Conservation (phyloP, 2,329 filamentous ascomycete species). For the Plenodomus lindquistii region DNA sequence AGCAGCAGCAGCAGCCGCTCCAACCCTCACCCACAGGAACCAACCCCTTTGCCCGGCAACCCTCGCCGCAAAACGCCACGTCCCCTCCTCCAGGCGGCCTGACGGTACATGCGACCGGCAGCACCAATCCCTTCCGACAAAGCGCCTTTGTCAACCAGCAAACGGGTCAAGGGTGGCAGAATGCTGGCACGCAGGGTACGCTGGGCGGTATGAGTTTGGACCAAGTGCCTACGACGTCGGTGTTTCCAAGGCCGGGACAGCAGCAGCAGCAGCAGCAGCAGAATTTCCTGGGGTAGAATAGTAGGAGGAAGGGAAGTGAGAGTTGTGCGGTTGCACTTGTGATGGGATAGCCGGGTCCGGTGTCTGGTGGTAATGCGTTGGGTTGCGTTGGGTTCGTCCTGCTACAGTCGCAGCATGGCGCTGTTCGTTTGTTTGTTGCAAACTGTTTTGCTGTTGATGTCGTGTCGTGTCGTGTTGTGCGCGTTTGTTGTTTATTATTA, state of each 20-base stretch:
- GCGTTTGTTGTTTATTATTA: no score
- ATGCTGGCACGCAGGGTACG: conserved; percentile 70
- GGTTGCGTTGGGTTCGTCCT: neutral
- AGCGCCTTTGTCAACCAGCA: conserved; percentile 86
- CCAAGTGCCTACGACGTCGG: conserved; percentile 74
- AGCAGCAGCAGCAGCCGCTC: conserved; percentile 46
- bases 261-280: conserved; percentile 27
- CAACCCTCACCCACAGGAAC: conserved; percentile 68
- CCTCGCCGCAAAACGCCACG: conserved; percentile 45
- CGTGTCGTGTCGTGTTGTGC: no score
- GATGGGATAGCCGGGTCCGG: neutral
- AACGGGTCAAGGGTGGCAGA: conserved; percentile 88
- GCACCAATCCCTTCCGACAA: conserved; percentile 93
- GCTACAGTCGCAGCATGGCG: neutral
- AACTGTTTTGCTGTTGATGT: neutral
- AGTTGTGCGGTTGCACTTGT: neutral
- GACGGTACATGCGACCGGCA: conserved; percentile 78
- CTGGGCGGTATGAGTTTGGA: conserved; percentile 76
- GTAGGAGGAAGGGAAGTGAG: neutral
- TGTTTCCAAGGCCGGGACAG: conserved; percentile 80
- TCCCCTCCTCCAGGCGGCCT: conserved; percentile 39
- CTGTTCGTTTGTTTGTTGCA: neutral
- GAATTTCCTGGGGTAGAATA: conserved; percentile 32
- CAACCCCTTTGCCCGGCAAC: conserved; percentile 69
- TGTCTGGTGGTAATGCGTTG: neutral